A percentile compares a stretch with the other conserved stretches of the same genome.
Conservation (phyloP, 331 rosid species). For the Erythrophleum ivorense region DNA sequence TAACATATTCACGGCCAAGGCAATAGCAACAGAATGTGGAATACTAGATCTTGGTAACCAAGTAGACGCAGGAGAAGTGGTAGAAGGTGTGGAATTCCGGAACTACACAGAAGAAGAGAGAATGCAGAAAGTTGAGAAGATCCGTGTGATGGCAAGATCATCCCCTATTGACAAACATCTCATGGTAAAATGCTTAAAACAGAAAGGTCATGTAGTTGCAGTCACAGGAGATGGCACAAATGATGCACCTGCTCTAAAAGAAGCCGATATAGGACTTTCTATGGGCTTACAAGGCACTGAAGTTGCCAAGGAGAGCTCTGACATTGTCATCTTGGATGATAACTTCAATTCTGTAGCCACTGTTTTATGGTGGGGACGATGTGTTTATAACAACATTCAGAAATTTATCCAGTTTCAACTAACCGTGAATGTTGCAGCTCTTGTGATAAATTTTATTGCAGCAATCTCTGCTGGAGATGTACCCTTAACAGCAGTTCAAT, state of each 20-base stretch:
- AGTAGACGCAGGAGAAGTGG: constrained; percentile 49
- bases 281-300: constrained; percentile 72
- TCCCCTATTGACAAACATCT: constrained; percentile 83
- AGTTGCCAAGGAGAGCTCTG: constrained; percentile 70
- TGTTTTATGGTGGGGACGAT: constrained; percentile 84
- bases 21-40: constrained; percentile 89
- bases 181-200: constrained; percentile 80
- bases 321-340: constrained; percentile 65
- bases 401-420: constrained; percentile 88
- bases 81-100: constrained; percentile 78
- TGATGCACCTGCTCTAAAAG: constrained; percentile 68
- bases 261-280: constrained; percentile 69
- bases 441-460: constrained; percentile 66
- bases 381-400: constrained; percentile 88
- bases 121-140: constrained; percentile 63
- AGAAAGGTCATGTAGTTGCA: constrained; percentile 53
- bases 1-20: constrained; percentile 86
- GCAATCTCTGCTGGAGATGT: constrained; percentile 71
- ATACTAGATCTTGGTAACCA: constrained; percentile 49
- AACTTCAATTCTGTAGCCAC: constrained; percentile 81
- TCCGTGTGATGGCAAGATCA: constrained; percentile 85
- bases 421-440: constrained; percentile 68
- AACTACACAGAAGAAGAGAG: constrained; percentile 70
- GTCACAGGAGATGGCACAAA: constrained; percentile 34
- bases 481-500: constrained; percentile 69